Conservation (phyloP, 345 rosid genomes). For the Populus deltoides region DNA sequence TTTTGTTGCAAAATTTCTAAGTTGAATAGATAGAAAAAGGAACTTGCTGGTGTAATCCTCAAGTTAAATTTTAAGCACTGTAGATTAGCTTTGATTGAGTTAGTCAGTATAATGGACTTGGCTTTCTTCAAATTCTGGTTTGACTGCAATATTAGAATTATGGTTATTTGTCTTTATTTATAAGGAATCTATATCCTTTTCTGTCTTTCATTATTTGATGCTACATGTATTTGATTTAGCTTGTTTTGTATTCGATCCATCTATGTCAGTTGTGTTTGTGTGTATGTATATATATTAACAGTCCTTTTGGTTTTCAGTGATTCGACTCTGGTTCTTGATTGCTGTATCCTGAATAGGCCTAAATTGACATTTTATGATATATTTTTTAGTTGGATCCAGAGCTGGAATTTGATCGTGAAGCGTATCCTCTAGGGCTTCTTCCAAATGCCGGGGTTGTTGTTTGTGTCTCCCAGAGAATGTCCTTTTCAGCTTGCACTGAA, state of each 20-base stretch:
- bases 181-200: not conserved
- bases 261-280: not conserved
- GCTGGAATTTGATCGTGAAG: conserved; percentile 96
- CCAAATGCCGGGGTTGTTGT: conserved; percentile 96
- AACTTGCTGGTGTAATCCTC: not conserved
- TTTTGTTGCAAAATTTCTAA: not conserved
- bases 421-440: conserved; percentile 91
- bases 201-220: not conserved
- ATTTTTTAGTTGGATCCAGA: conserved; percentile 86
- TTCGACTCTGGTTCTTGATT: conserved; percentile 11
- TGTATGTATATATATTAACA: not conserved
- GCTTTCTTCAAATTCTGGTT: not conserved
- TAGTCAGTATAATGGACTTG: not conserved
- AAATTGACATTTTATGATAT: conserved; percentile 11
- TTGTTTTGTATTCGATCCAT: not conserved
- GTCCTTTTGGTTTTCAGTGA: not conserved
- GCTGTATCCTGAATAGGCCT: conserved; percentile 10
- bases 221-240: conserved; percentile 12
- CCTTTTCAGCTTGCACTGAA: conserved; percentile 94
- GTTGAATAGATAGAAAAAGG: not conserved
- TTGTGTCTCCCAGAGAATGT: conserved; percentile 94
- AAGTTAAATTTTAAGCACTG: not conserved
- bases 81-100: not conserved
- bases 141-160: not conserved
- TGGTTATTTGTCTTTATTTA: not conserved